A percentile compares a stretch with the other conserved stretches of the same genome.
phyloP scores from a whole-genome alignment of 768 basidiomycete species.

The Mycena kentingensis region DNA sequence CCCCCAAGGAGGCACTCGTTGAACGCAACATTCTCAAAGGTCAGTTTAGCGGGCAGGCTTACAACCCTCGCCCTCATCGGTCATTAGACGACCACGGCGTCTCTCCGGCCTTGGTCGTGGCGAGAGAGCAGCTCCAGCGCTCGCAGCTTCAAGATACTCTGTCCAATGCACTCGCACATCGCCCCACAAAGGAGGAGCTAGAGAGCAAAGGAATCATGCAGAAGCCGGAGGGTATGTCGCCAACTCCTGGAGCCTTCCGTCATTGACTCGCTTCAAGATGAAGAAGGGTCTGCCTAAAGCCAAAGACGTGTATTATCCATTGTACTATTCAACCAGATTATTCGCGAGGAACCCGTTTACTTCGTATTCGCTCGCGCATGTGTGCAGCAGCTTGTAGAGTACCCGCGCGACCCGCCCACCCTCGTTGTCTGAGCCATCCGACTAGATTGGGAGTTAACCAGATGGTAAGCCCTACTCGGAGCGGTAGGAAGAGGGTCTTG shows the following conservation, averaged over 20 bases:
- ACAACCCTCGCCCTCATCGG: neutral
- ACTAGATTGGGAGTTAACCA: conserved; percentile 86
- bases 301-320: conserved; percentile 6
- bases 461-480: conserved; percentile 88
- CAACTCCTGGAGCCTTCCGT: neutral
- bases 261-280: conserved; percentile 18
- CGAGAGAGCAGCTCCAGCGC: conserved; percentile 57
- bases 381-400: conserved; percentile 62
- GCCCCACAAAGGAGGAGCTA: conserved; percentile 63
- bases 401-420: conserved; percentile 81
- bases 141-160: conserved; percentile 72
- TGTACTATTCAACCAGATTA: conserved; percentile 23
- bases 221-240: neutral
- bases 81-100: conserved; percentile 58
- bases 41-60: conserved; percentile 21
- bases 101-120: conserved; percentile 61
- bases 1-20: conserved; percentile 62
- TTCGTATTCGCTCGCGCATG: conserved; percentile 48
- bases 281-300: conserved; percentile 15
- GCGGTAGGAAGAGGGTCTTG: conserved; percentile 89
- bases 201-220: conserved; percentile 64
- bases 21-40: conserved; percentile 75
- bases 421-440: conserved; percentile 73
- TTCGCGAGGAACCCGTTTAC: conserved; percentile 26
- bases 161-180: conserved; percentile 56